Percentiles rank a stretch among this genome's conserved stretches.
Conservation (phyloP, 768 basidiomycete species). For the Agrocybe chaxingu region DNA sequence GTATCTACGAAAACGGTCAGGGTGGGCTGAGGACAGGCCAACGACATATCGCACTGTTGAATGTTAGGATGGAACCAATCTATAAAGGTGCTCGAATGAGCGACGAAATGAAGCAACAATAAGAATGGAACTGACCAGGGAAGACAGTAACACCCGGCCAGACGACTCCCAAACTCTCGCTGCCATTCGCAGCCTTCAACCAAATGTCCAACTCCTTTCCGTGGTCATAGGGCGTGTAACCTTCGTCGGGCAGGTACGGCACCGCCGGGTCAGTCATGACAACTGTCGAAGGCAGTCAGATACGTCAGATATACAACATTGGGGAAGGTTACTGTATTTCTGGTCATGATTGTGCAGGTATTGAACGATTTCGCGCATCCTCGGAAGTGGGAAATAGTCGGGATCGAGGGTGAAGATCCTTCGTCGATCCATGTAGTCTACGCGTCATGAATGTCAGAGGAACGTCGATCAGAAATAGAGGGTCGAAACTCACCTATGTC, state of each 20-base stretch:
- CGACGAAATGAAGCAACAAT: neutral
- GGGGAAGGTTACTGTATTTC: slow-evolving; percentile 42
- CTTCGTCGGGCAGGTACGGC: slow-evolving; percentile 42
- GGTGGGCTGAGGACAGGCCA: neutral
- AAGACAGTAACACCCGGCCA: slow-evolving; percentile 67
- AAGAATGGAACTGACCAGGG: slow-evolving; percentile 35
- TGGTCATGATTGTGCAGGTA: slow-evolving; percentile 61
- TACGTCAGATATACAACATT: neutral
- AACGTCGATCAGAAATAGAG: neutral
- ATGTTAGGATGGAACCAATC: slow-evolving; percentile 63
- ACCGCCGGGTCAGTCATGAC: slow-evolving; percentile 77
- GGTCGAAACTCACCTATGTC: slow-evolving; percentile 52
- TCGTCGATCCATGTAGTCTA: slow-evolving; percentile 70
- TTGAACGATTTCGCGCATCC: slow-evolving; percentile 62
- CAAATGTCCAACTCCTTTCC: slow-evolving; percentile 54
- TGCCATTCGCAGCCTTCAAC: slow-evolving; percentile 62
- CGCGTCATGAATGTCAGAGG: neutral
- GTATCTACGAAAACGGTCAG: slow-evolving; percentile 31
- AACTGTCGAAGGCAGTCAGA: slow-evolving; percentile 31
- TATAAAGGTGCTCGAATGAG: slow-evolving; percentile 11
- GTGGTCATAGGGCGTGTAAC: slow-evolving; percentile 52
- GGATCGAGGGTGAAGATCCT: slow-evolving; percentile 69
- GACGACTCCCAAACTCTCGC: slow-evolving; percentile 52
- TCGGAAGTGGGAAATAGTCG: slow-evolving; percentile 58
- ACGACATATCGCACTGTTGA: slow-evolving; percentile 39